Evolutionary conservation across 495 filamentous ascomycete genomes (phyloP).

Genomic region (Lepidopterella palustris): DNA sequence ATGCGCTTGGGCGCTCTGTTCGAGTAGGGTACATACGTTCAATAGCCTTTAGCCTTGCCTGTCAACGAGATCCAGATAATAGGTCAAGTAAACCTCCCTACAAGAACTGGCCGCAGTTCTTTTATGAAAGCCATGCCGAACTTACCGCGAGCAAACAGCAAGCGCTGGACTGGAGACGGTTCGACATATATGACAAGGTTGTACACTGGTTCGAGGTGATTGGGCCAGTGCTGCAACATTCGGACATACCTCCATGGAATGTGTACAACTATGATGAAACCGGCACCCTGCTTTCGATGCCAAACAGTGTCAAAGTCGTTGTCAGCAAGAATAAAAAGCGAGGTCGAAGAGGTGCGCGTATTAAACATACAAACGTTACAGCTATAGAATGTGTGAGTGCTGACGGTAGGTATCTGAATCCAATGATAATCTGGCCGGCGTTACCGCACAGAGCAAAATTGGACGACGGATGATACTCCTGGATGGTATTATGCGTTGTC

Average conservation of each 20-base stretch:
- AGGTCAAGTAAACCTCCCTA: slow-evolving; percentile 6
- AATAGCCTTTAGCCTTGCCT: slow-evolving; percentile 12
- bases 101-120: slow-evolving; percentile 5
- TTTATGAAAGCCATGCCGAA: slow-evolving; percentile 12
- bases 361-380: slow-evolving; percentile 7
- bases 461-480: slow-evolving; percentile 28
- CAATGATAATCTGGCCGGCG: slow-evolving; percentile 31
- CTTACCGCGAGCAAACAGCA: slow-evolving; percentile 1
- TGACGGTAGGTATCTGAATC: slow-evolving; percentile 18
- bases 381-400: slow-evolving; percentile 10
- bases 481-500: slow-evolving; percentile 31
- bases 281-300: slow-evolving; percentile 4
- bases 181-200: slow-evolving; percentile 10
- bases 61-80: neutral
- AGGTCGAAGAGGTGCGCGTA: slow-evolving; percentile 7
- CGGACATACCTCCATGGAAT: slow-evolving; percentile 2
- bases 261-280: too few species aligned
- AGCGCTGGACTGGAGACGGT: slow-evolving; percentile 6
- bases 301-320: slow-evolving; percentile 5
- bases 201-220: slow-evolving; percentile 1
- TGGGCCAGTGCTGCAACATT: neutral
- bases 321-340: slow-evolving; percentile 1
- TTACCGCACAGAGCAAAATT: slow-evolving; percentile 20
- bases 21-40: slow-evolving; percentile 15
- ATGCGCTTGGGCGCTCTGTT: slow-evolving; percentile 9